Evolutionary conservation across 139 green algal genomes (phyloP).

Genomic region (Edaphochlamys debaryana): DNA sequence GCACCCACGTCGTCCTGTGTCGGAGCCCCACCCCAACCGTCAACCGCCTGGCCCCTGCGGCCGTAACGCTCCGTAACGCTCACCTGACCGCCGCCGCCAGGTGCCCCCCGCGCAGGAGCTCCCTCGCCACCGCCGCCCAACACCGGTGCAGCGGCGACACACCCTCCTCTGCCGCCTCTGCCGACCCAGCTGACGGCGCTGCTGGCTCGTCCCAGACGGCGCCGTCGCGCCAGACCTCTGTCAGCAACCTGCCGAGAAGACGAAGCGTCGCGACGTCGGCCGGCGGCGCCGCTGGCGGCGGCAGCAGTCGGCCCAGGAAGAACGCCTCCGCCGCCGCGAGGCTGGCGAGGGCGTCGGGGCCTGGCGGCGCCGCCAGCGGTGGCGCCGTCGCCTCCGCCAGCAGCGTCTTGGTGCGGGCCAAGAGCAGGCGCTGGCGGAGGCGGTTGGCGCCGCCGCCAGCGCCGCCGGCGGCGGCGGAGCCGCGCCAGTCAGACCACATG

Average conservation of each 20-base stretch:
- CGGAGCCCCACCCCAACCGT: too few relatives aligned
- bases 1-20: too few relatives aligned
- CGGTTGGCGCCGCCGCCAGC: neutral
- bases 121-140: constrained; percentile 1
- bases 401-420: neutral
- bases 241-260: neutral
- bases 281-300: neutral
- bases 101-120: neutral
- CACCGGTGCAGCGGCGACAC: constrained; percentile 7
- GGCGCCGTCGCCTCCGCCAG: neutral
- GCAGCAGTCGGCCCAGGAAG: neutral
- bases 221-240: constrained; percentile 16
- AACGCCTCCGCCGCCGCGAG: neutral
- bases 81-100: constrained; percentile 8
- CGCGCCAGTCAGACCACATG: neutral
- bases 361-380: neutral
- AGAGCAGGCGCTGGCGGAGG: constrained; percentile 2
- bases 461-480: neutral
- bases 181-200: too few relatives aligned
- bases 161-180: neutral
- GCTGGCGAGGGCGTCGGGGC: neutral
- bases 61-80: too few relatives aligned
- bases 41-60: too few relatives aligned
- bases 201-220: neutral
- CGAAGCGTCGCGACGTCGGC: neutral